phyloP scores from a whole-genome alignment of 139 green algal species.

The Trebouxia sp. region DNA sequence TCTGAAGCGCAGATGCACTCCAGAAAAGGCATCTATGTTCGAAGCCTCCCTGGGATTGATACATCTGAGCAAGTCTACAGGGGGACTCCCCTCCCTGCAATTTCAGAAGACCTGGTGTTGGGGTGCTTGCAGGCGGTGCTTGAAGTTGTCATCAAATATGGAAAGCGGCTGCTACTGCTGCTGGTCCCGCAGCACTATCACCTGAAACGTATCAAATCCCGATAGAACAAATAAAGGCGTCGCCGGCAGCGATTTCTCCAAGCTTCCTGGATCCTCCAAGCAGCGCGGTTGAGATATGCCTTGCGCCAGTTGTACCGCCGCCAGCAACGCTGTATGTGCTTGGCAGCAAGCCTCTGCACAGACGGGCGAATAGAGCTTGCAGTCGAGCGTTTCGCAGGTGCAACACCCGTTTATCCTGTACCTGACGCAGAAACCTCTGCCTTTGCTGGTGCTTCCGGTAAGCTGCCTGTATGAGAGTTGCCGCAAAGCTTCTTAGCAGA shows the following conservation, averaged over 20 bases:
- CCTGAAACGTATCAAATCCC: conserved; percentile 66
- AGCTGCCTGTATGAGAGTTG: background rate
- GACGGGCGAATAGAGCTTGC: background rate
- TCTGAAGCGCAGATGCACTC: conserved; percentile 77
- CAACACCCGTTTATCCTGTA: background rate
- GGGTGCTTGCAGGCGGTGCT: background rate
- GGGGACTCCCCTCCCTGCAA: conserved; percentile 57
- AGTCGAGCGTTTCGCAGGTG: background rate
- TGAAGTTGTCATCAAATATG: background rate
- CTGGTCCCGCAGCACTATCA: background rate
- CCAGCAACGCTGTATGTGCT: conserved; percentile 10
- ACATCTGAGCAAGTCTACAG: conserved; percentile 56
- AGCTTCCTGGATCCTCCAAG: conserved; percentile 51
- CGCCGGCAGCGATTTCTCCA: conserved; percentile 53
- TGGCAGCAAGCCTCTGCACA: background rate
- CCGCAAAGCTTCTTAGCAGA: background rate
- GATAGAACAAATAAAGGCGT: conserved; percentile 62
- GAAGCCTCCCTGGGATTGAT: conserved; percentile 70
- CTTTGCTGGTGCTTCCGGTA: background rate
- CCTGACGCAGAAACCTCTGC: background rate
- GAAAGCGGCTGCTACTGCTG: background rate
- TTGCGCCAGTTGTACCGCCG: background rate
- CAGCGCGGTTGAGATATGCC: conserved; percentile 36
- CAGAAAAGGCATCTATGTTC: conserved; percentile 71
- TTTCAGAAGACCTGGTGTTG: background rate